These are phyloP conservation scores for Hygrophorus russula DNA, from an alignment of 768 basidiomycete genomes.

Conservation along the genomic window DNA sequence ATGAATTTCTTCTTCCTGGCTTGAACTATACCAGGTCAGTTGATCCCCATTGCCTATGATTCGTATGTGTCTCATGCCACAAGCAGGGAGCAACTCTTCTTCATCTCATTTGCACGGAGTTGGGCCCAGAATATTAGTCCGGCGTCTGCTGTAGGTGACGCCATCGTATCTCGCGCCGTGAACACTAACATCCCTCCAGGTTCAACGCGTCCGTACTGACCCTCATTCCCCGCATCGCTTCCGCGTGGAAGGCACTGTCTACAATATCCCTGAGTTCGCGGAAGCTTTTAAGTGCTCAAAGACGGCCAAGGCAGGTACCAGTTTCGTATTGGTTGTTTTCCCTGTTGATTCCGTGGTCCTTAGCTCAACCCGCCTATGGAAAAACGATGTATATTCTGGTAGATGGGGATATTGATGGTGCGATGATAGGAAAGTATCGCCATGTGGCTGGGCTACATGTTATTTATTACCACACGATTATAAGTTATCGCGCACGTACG, in stretches of 20 bases:
- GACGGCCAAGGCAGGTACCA: slow-evolving; percentile 53
- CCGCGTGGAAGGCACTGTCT: slow-evolving; percentile 80
- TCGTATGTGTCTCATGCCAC: slow-evolving; percentile 2
- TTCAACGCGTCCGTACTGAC: slow-evolving; percentile 75
- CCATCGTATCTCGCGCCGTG: neutral
- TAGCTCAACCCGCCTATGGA: slow-evolving; percentile 79
- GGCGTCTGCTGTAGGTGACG: slow-evolving; percentile 51
- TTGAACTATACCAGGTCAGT: slow-evolving; percentile 59
- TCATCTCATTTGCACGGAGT: slow-evolving; percentile 80
- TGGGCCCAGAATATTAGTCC: slow-evolving; percentile 80
- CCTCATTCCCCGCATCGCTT: slow-evolving; percentile 78
- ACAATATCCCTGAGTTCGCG: slow-evolving; percentile 83
- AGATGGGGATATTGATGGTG: no score
- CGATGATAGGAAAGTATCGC: no score
- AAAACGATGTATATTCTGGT: slow-evolving; percentile 74
- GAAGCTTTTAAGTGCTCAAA: slow-evolving; percentile 74
- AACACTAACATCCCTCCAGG: slow-evolving; percentile 22
- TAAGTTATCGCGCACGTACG: neutral
- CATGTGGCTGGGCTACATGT: neutral
- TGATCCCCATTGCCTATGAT: neutral
- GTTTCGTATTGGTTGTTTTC: neutral
- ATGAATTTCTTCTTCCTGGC: slow-evolving; percentile 75
- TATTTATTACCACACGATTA: neutral
- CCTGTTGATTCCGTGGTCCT: neutral
- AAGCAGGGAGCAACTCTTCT: slow-evolving; percentile 83